Base-by-base conservation (phyloP, 202 grass and related monocot genomes). In the Bolboschoenoplectus hybrid region DNA sequence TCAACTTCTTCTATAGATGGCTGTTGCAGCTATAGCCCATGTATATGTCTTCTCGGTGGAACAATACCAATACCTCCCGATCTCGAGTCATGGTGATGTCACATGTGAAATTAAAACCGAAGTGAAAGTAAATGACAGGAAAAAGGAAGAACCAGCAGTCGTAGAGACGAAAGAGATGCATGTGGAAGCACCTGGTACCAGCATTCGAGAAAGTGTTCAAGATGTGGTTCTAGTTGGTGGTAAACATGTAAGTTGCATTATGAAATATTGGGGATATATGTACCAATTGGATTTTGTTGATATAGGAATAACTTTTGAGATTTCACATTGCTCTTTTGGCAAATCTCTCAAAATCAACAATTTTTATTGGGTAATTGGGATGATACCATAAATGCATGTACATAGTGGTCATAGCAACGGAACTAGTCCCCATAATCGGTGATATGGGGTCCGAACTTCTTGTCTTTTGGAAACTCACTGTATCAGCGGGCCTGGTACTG, bases 161-260 rank as follows among this genome's bases (percentile, higher is more conserved):
- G n/a, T 94, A 36, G 91, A 92, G 84, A 67, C 85, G 47, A 86
- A 95, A 74, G 93, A 98, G 55, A 84, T 69, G 62, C 32, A 64
- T 66, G 44, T 91, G 2, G 85, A 94, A 89, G 86, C 91, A 40
- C 91, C 90, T 61, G 90, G 96, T 53, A 98, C 91, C 14, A 93
- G 96, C 86, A 91, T 95, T 81, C 89, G 11, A 52, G 90, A 98
- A 82, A 98, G 96, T 2, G 87, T 94, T 36, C 91, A 98, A 72
- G 96, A 98, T 81, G 93, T 95, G n/a, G 88, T 98, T 81, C 61
- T 98, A 0, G 87, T 83, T 1, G 91, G 93, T 52, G 93, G 93
- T 16, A 88, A 89, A 44, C 96, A 95, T 90, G 96, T 92, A 91
- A 88, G 87, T 43, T 62, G 17, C 40, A 9, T 7, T 32, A 20